Evolutionary conservation across 225 moss, liverwort and hornwort genomes (phyloP), one percentile per base, ranked within the genome.

Genomic region (Asterella californica): DNA sequence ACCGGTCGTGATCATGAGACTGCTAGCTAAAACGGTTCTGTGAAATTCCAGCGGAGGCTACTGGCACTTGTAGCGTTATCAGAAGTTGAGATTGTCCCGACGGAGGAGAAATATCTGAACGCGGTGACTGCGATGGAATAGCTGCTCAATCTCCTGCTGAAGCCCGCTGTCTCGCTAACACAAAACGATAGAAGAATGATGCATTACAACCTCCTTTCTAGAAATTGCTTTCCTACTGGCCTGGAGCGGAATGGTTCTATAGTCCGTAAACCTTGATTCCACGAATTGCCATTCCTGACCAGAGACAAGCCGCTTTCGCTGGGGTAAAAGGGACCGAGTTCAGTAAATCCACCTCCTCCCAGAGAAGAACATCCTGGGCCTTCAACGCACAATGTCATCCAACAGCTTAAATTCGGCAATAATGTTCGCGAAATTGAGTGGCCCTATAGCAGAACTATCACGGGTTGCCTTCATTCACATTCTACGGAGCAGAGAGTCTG

Each of bases 321-420:
- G 10, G 79, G 83, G 55, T 55, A 86, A 32, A 83, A 83, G 7
- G 86, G 83, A 1, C 86, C 86, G 15, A 83, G 47, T 46, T 86
- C 86, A 5, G 83, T 19, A 21, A 83, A 86, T 24, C 82, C 86
- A 77, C 86, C 86, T 9, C 80, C 83, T 4, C 77, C 80, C 18
- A 86, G 47, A 25, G 83, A 86, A n/a, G 83, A 86, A 76, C 86
- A 86, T 70, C 86, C 86, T 42, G 86, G 86, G 19, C 86, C 86
- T 83, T 52, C 52, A 70, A 45, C n/a, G 0, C 29, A 48, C 38
- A n/a, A n/a, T n/a, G n/a, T n/a, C n/a, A 37, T 25, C 8, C 63
- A 63, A 63, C 24, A 57, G 57, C 5, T 54, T 54, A 54, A 27
- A 63, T 30, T 38, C 8, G 5, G 10, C 36, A 45, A 36, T 38